A percentile compares a stretch with the other conserved stretches of the same genome.
Evolutionary conservation across 23 red algal species (phyloP).

Genomic region (Cyanidiococcus yangmingshanensis): DNA sequence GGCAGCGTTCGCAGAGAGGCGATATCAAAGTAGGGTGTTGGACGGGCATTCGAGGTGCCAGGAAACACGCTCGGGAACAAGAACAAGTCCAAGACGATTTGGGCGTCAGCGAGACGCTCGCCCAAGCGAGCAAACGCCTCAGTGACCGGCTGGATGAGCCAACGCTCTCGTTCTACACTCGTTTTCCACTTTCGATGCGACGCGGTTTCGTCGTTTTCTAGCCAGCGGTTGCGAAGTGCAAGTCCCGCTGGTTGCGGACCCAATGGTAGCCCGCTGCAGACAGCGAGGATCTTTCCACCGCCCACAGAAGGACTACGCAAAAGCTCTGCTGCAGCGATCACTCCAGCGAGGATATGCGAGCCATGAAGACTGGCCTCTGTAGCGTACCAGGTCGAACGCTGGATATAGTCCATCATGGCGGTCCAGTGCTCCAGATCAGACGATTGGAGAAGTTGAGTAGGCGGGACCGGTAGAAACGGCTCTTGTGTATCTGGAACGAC

Average conservation of each 20-base stretch:
- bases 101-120: constrained; percentile 57
- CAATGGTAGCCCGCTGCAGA: constrained; percentile 30
- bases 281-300: constrained; percentile 27
- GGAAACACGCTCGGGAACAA: constrained; percentile 33
- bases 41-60: not conserved
- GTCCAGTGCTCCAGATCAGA: not conserved
- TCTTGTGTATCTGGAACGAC: not conserved
- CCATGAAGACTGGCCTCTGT: not conserved
- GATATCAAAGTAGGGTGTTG: constrained; percentile 69
- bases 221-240: constrained; percentile 45
- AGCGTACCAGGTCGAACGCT: not conserved
- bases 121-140: constrained; percentile 70
- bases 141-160: constrained; percentile 50
- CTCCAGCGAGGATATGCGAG: not conserved
- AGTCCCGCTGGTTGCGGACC: constrained; percentile 29
- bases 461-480: not conserved
- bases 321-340: not conserved
- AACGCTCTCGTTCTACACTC: constrained; percentile 51
- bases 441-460: not conserved
- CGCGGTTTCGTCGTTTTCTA: constrained; percentile 48
- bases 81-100: constrained; percentile 73
- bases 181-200: constrained; percentile 39
- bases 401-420: not conserved
- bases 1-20: constrained; percentile 54
- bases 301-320: not conserved